These are phyloP conservation scores for Pelargonium australe DNA, from an alignment of 441 rosid species.

Conservation along the genomic window DNA sequence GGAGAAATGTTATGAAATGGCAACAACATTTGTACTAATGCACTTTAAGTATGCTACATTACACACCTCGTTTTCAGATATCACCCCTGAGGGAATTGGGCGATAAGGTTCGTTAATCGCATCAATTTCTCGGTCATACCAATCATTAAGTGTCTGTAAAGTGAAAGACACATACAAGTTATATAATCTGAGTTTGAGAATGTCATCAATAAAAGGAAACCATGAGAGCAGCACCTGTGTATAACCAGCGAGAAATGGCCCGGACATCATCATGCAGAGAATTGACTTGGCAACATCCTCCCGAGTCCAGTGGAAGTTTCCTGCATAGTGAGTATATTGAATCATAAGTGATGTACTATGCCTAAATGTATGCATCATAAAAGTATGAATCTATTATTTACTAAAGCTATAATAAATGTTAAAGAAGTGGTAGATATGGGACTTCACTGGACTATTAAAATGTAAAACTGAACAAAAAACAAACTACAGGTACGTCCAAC, in stretches of 20 bases:
- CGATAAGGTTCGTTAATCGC: slow-evolving; percentile 98
- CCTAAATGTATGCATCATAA: background rate
- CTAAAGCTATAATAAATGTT: background rate
- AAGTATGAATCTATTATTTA: background rate
- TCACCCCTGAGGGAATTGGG: slow-evolving; percentile 92
- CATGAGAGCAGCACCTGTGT: slow-evolving; percentile 55
- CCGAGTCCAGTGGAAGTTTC: slow-evolving; percentile 88
- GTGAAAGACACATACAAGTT: slow-evolving; percentile 13
- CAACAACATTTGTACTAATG: background rate
- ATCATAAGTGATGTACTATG: background rate
- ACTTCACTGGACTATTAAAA: too few species aligned
- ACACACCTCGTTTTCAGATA: slow-evolving; percentile 84
- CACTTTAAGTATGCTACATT: background rate
- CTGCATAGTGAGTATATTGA: slow-evolving; percentile 28
- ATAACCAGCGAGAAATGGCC: slow-evolving; percentile 93
- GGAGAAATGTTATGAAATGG: slow-evolving; percentile 6
- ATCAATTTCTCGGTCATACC: slow-evolving; percentile 93
- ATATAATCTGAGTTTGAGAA: slow-evolving; percentile 13
- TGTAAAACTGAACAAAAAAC: too few species aligned
- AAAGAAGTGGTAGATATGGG: background rate
- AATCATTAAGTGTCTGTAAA: slow-evolving; percentile 78
- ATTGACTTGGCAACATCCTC: slow-evolving; percentile 90
- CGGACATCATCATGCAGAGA: slow-evolving; percentile 92
- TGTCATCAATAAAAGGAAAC: slow-evolving; percentile 15
- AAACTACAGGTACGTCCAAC: too few species aligned